Percentiles rank a stretch among this genome's conserved stretches.
These are phyloP conservation scores for Arxiozyma slooffiae DNA, from an alignment of 1,139 yeast genomes.

Conservation along the genomic window DNA sequence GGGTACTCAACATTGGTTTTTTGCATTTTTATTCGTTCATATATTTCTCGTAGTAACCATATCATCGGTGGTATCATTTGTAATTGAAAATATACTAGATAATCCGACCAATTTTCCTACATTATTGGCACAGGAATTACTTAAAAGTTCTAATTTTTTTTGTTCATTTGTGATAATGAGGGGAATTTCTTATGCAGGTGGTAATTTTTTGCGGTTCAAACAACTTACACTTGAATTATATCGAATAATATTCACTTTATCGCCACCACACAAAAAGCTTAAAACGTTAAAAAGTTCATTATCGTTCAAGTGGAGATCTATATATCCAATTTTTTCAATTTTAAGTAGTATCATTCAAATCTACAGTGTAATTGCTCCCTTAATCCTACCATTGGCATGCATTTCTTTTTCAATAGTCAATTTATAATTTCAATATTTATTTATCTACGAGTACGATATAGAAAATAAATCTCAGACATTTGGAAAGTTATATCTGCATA, in stretches of 20 bases:
- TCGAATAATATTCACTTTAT: slow-evolving; percentile 35
- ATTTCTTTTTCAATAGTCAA: slow-evolving; percentile 49
- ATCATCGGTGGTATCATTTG: slow-evolving; percentile 67
- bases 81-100: slow-evolving; percentile 53
- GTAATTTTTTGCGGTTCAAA: slow-evolving; percentile 48
- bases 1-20: slow-evolving; percentile 58
- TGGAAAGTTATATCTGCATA: slow-evolving; percentile 63
- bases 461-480: slow-evolving; percentile 51
- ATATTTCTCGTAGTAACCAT: slow-evolving; percentile 77
- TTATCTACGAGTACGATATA: slow-evolving; percentile 45
- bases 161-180: slow-evolving; percentile 62
- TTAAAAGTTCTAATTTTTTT: slow-evolving; percentile 75
- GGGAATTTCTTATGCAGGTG: slow-evolving; percentile 66
- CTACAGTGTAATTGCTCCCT: slow-evolving; percentile 69
- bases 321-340: slow-evolving; percentile 66
- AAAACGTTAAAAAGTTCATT: slow-evolving; percentile 38
- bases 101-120: slow-evolving; percentile 67
- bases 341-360: slow-evolving; percentile 69
- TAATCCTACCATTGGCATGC: slow-evolving; percentile 55
- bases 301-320: slow-evolving; percentile 61
- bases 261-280: slow-evolving; percentile 53
- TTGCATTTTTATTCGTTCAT: slow-evolving; percentile 67
- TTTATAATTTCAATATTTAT: slow-evolving; percentile 59
- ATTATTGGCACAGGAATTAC: slow-evolving; percentile 62
- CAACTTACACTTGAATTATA: slow-evolving; percentile 37